Evolutionary conservation across 2,329 filamentous ascomycete genomes (phyloP).

Genomic region (Paecilomyces variotii): DNA sequence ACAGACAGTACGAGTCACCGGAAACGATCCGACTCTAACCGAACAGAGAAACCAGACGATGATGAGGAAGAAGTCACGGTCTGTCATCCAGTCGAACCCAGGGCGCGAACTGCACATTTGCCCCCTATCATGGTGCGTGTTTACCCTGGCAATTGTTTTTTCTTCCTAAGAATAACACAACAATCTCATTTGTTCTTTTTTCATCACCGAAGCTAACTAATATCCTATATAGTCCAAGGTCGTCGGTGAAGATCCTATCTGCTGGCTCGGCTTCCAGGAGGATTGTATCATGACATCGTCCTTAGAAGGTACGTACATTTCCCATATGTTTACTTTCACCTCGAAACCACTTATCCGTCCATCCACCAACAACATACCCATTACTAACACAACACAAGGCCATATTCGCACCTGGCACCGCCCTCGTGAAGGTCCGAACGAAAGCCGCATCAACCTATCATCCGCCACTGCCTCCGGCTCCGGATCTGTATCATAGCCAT

Average conservation of each 20-base stretch:
- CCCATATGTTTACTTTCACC: constrained; percentile 9
- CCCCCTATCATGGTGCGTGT: constrained; percentile 76
- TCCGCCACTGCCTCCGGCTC: constrained; percentile 2
- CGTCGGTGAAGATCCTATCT: constrained; percentile 77
- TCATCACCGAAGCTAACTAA: not conserved
- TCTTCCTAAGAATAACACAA: not conserved
- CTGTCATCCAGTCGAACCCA: constrained; percentile 76
- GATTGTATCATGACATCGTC: constrained; percentile 89
- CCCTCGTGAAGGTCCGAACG: constrained; percentile 42
- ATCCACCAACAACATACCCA: not conserved
- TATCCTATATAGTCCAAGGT: constrained; percentile 59
- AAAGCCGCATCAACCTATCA: constrained; percentile 23
- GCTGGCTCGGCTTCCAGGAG: constrained; percentile 89
- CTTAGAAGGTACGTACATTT: constrained; percentile 61
- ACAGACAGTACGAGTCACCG: constrained; percentile 54
- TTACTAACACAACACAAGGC: constrained; percentile 39
- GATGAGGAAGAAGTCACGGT: constrained; percentile 52
- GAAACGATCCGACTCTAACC: constrained; percentile 62
- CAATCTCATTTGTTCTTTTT: not conserved
- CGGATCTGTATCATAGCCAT: constrained; percentile 1
- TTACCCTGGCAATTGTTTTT: constrained; percentile 2
- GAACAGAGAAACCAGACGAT: constrained; percentile 40
- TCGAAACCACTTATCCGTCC: constrained; percentile 2
- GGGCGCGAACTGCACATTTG: constrained; percentile 72
- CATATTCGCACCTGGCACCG: constrained; percentile 70